Evolutionary conservation across 2,329 filamentous ascomycete species (phyloP), one percentile per base, ranked within the genome.

Genomic region (Fusarium caatingaense): DNA sequence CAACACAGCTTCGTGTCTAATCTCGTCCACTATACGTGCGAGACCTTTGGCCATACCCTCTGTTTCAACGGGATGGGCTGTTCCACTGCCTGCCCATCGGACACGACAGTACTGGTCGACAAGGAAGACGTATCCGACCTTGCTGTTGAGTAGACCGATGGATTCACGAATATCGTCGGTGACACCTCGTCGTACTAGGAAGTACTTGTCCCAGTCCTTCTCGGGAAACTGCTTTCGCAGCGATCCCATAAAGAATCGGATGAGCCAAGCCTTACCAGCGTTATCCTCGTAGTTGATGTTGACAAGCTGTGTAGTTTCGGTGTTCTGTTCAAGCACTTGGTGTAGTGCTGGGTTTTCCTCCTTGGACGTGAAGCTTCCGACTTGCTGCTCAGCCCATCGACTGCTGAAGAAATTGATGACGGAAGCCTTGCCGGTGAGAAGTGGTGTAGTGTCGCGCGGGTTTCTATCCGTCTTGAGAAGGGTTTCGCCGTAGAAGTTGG

Each of bases 121-220:
- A 49, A 99, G 85, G 80, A 97, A 99, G 7, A 94, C 91, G 81
- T 98, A 98, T 40, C 94, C 95, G 34, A 98, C 95, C 80, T 94
- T 97, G 72, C 89, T 90, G 81, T 99, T 99, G 77, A 97, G 83
- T 77, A 97, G 72, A 13, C 89, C 90, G 66, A 92, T 88, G 41
- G 82, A 83, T 78, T 91, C 89, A 55, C 86, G 84, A 58, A 91
- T 87, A 58, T 89, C 84, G 56, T 89, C 86, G 1, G 87, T 86
- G 55, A 91, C 77, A 41, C 87, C 88, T 64, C 81, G 84, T 54
- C 82, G 82, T 21, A 92, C 86, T 32, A 91, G 74, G 70, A 92
- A 89, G 78, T 92, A 91, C 72, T 83, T 83, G 49, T 81, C 82
- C 85, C 88, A 89, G 66, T 89, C 84, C 59, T 80, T 80, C 76